These are phyloP conservation scores for Scheffersomyces titani DNA, from an alignment of 1,139 yeast genomes.

Conservation along the genomic window DNA sequence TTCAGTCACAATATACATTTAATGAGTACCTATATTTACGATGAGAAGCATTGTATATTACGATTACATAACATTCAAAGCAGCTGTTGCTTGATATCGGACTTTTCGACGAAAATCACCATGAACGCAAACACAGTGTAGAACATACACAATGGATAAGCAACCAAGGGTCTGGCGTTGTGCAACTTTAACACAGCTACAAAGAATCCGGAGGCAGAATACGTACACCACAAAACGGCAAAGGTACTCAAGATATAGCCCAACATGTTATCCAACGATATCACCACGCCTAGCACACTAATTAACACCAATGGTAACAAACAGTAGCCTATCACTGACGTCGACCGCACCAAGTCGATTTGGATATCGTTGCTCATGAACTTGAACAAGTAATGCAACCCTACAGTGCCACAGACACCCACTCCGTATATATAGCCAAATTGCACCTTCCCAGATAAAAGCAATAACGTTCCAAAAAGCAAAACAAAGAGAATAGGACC, in stretches of 20 bases:
- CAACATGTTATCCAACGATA: constrained; percentile 65
- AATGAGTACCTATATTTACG: background rate
- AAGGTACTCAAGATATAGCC: constrained; percentile 74
- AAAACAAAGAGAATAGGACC: constrained; percentile 93
- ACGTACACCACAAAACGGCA: constrained; percentile 92
- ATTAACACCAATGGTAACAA: constrained; percentile 84
- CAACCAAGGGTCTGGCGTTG: constrained; percentile 86
- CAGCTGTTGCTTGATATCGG: constrained; percentile 9
- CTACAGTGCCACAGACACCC: constrained; percentile 85
- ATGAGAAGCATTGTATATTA: background rate
- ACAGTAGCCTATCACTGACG: constrained; percentile 93
- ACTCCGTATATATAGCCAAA: constrained; percentile 97
- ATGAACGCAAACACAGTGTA: constrained; percentile 93
- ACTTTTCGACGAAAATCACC: constrained; percentile 82
- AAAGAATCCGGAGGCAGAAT: constrained; percentile 90
- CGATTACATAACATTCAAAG: background rate
- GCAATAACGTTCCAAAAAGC: constrained; percentile 79
- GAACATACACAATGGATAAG: constrained; percentile 90
- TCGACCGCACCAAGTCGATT: constrained; percentile 73
- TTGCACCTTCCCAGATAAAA: constrained; percentile 89
- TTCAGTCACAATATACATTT: too few species aligned
- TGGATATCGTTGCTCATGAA: constrained; percentile 70
- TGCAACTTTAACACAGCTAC: constrained; percentile 81
- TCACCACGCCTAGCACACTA: constrained; percentile 71
- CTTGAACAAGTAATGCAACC: constrained; percentile 81